Evolutionary conservation across 768 basidiomycete species (phyloP), one percentile per base, ranked within the genome.

Genomic region (Russula sp.): DNA sequence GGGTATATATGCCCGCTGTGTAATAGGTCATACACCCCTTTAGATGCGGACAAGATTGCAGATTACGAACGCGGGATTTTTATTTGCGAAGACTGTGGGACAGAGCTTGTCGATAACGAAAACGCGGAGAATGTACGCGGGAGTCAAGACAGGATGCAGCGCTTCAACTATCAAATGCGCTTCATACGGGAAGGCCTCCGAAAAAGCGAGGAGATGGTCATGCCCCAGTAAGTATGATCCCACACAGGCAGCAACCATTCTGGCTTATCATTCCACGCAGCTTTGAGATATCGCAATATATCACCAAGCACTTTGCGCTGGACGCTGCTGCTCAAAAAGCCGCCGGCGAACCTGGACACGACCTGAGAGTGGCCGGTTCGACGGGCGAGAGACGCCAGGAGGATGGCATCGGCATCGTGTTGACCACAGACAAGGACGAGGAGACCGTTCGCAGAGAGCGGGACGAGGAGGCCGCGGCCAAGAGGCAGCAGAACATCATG

Each of bases 1-100:
- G 97, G 96, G n/a, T 98, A 97, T 73, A 86, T 95, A 61, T 99
- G 96, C 73, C 88, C 93, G 2, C 83, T 85, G 66, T 98, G 95
- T 77, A 82, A 83, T 61, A 85, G 85, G 68, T 83, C 85, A 1
- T 99, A 93, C 73, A 82, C 88, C 1, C 85, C 92, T 0, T 78
- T 99, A 14, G 93, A 98, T 63, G 88, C 86, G 52, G 86, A 90
- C 74, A 85, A 82, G 65, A 78, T 98, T 52, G 86, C 93, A 78
- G 89, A 94, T 72, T 84, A 84, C 63, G 51, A 71, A 39, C 78
- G 76, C 25, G 83, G 83, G 58, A 75, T 81, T 7, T 84, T 98
- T 66, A 78, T 85, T 32, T 99, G 97, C 73, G 93, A 96, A 71
- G 84, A 88, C 63, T 98, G 96, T 70, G 82, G 79, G 36, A 84